Percentiles rank a stretch among this genome's conserved stretches.
Evolutionary conservation across 306 rosid species (phyloP).

Genomic region (Elaeagnus macrophylla): DNA sequence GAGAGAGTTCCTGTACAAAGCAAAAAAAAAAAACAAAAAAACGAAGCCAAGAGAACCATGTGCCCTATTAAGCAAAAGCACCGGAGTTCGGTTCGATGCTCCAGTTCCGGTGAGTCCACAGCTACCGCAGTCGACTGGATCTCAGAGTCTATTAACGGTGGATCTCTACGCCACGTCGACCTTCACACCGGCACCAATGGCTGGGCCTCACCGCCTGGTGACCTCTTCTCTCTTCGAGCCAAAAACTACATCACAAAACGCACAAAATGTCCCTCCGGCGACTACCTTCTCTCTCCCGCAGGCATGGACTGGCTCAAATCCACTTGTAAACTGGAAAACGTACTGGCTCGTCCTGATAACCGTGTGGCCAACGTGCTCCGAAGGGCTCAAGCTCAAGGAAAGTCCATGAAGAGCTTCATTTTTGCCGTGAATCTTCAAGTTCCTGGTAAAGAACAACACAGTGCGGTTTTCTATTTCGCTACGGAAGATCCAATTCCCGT

Average conservation of each 20-base stretch:
- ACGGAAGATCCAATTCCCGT: conserved; percentile 57
- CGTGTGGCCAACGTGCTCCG: conserved; percentile 50
- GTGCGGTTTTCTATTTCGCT: conserved; percentile 79
- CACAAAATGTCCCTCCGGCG: conserved; percentile 58
- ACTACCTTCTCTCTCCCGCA: conserved; percentile 56
- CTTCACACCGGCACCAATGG: conserved; percentile 63
- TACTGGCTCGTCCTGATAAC: conserved; percentile 66
- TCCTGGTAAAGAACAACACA: conserved; percentile 83
- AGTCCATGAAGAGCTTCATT: conserved; percentile 57
- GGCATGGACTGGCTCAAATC: conserved; percentile 92
- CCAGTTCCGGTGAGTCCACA: conserved; percentile 28
- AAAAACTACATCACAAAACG: conserved; percentile 42
- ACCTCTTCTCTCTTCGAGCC: conserved; percentile 65
- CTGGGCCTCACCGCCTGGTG: conserved; percentile 91
- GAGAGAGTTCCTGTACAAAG: not conserved
- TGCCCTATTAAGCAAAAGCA: conserved; percentile 30
- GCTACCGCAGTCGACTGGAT: conserved; percentile 37
- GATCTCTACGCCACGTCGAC: conserved; percentile 69
- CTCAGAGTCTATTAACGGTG: conserved; percentile 44
- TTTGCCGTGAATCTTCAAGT: conserved; percentile 78
- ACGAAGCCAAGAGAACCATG: conserved; percentile 24
- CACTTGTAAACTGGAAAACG: conserved; percentile 61
- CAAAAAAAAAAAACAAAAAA: not conserved
- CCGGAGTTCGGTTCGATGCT: conserved; percentile 31
- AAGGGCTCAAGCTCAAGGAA: conserved; percentile 42